Percentiles rank a stretch among this genome's conserved stretches.
phyloP scores from a whole-genome alignment of 331 rosid genomes.

The Rosa hybrid region DNA sequence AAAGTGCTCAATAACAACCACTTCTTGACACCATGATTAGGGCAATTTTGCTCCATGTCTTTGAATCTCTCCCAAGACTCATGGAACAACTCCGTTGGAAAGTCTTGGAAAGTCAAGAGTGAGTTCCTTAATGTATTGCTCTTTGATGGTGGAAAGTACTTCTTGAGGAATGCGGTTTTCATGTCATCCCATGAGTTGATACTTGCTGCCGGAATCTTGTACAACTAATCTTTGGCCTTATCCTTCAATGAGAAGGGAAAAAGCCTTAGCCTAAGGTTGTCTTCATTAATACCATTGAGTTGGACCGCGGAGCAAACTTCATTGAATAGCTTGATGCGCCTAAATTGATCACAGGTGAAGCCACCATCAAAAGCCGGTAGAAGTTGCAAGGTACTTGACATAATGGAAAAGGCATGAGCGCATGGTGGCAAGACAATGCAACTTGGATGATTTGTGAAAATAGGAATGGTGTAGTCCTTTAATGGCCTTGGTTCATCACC shows the following conservation, averaged over 20 bases:
- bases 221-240: not conserved
- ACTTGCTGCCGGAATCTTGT: not conserved
- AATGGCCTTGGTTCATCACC: no score
- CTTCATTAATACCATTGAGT: not conserved
- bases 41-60: not conserved
- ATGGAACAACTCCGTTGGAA: not conserved
- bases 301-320: no score
- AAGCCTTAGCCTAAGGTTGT: not conserved
- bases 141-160: not conserved
- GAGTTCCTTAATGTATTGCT: not conserved
- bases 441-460: no score
- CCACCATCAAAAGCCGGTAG: no score
- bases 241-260: not conserved
- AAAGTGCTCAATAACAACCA: not conserved
- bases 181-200: not conserved
- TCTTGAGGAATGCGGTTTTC: not conserved
- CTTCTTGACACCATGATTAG: not conserved
- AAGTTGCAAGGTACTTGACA: no score
- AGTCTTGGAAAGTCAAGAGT: not conserved
- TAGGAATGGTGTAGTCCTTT: no score
- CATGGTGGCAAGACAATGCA: no score
- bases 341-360: no score
- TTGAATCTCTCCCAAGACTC: not conserved
- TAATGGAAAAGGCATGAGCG: no score
- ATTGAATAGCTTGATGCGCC: no score